Evolutionary conservation across 2,329 filamentous ascomycete species (phyloP), one percentile per base, ranked within the genome.

Genomic region (Xylariaceae sp.): DNA sequence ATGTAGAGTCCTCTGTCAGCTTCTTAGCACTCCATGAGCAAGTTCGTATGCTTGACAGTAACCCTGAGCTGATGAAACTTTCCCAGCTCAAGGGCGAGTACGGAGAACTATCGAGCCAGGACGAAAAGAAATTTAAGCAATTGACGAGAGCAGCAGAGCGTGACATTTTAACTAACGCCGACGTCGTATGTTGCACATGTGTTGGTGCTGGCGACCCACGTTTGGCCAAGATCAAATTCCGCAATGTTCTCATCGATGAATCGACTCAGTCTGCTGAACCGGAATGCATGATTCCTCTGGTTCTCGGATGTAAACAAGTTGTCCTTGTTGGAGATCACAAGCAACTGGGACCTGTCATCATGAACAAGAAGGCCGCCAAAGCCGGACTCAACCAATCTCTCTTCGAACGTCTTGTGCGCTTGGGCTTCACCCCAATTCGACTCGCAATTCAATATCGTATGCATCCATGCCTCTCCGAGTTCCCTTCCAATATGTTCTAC

Each of bases 331-430:
- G 94, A 67, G 94, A 99, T 67, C 94, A 99, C 73, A 95, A 97
- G 72, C 94, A 99, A 70, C 83, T 99, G 59, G 94, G 94, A 0
- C 94, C 94, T 1, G 94, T 99, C 64, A 97, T 99, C 68, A 99
- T 99, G 93, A 99, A 99, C 80, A 99, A 99, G 81, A 97, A 97
- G 74, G 94, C 94, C 13, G 94, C 94, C 56, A 97, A 97, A 73
- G 94, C 94, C 50, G 94, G 94, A 55, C 79, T 99, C 14, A 97
- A 97, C 73, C 94, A 97, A 71, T 97, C 93, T n/a, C 79, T 99
- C 10, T 99, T 99, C 66, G 94, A 99, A 75, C 90, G 94, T 64
- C 80, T 99, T 46, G 92, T 97, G 63, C 90, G 93, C 64, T 81
- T 97, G n/a, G 88, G 88, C 42, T 88, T 91, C 63, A 86, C 88